Conservation (phyloP, 768 basidiomycete species). For the Lactarius sp. region DNA sequence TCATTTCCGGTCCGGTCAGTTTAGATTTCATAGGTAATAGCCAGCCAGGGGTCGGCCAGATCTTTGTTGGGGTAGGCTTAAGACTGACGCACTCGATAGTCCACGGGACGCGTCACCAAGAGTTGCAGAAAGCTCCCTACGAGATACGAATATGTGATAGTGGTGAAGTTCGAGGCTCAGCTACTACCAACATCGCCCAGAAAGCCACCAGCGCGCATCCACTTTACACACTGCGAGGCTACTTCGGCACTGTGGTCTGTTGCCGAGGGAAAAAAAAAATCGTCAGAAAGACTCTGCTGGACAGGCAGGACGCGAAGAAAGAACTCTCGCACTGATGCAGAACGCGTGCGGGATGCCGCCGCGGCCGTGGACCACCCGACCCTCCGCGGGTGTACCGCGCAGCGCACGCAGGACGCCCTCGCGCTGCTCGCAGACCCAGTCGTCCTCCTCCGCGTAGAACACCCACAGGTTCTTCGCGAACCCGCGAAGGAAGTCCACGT, state of each 20-base stretch:
- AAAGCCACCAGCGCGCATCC: conserved; percentile 33
- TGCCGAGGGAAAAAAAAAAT: neutral
- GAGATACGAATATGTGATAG: too few relatives aligned
- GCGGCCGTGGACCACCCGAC: conserved; percentile 41
- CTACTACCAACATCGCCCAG: neutral
- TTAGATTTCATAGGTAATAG: too few relatives aligned
- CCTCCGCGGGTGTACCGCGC: conserved; percentile 35
- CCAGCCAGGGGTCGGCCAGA: too few relatives aligned
- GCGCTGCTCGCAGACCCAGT: conserved; percentile 63
- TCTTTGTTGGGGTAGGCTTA: too few relatives aligned
- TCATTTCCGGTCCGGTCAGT: too few relatives aligned
- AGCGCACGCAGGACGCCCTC: conserved; percentile 35
- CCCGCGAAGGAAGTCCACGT: conserved; percentile 39
- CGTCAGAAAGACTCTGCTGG: neutral
- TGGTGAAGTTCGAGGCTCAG: neutral
- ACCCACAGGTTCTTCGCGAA: conserved; percentile 42
- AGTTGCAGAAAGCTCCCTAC: too few relatives aligned
- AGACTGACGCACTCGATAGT: too few relatives aligned
- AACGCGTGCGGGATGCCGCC: conserved; percentile 19
- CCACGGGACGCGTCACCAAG: too few relatives aligned
- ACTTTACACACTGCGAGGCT: conserved; percentile 44
- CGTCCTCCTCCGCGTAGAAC: conserved; percentile 59
- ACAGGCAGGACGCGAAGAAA: neutral
- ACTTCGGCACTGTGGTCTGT: conserved; percentile 42
- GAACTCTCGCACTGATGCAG: conserved; percentile 1